These are phyloP conservation scores for Hemisphaericaspora subhashii DNA, from an alignment of 1,139 yeast species.

Conservation along the genomic window DNA sequence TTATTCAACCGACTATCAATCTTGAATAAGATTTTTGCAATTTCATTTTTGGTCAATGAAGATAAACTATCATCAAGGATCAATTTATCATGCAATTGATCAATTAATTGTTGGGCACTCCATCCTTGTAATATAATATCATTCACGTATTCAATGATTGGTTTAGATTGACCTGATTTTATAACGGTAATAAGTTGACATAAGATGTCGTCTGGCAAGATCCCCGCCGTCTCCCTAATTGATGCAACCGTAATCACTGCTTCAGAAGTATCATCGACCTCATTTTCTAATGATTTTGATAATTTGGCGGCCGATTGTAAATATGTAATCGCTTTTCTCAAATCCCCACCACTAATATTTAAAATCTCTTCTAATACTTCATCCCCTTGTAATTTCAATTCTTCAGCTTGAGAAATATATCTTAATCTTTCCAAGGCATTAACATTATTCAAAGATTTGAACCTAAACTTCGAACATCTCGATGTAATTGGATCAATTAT, in stretches of 20 bases:
- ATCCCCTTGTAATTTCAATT: constrained; percentile 45
- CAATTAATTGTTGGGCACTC: constrained; percentile 78
- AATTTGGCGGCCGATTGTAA: constrained; percentile 84
- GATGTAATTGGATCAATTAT: constrained; percentile 96
- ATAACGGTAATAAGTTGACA: constrained; percentile 41
- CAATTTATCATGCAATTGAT: constrained; percentile 76
- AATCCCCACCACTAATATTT: constrained; percentile 77
- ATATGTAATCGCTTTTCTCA: constrained; percentile 88
- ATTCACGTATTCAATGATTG: constrained; percentile 50
- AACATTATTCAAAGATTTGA: constrained; percentile 69
- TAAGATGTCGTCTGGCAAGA: constrained; percentile 62
- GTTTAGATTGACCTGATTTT: constrained; percentile 33
- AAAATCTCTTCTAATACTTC: constrained; percentile 62
- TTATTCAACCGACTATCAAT: constrained; percentile 74
- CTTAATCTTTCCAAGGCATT: constrained; percentile 69
- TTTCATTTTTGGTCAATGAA: constrained; percentile 59
- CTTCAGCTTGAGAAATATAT: constrained; percentile 57
- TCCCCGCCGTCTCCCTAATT: constrained; percentile 81
- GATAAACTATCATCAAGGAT: constrained; percentile 57
- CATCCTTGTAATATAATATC: constrained; percentile 73
- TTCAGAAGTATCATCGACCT: constrained; percentile 18
- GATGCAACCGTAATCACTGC: constrained; percentile 45
- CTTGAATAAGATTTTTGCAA: constrained; percentile 67
- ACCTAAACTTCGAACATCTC: constrained; percentile 92
- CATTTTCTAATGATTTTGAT: constrained; percentile 29